Evolutionary conservation across 2,329 filamentous ascomycete genomes (phyloP), one percentile per base, ranked within the genome.

Genomic region (Colletotrichum sp.): DNA sequence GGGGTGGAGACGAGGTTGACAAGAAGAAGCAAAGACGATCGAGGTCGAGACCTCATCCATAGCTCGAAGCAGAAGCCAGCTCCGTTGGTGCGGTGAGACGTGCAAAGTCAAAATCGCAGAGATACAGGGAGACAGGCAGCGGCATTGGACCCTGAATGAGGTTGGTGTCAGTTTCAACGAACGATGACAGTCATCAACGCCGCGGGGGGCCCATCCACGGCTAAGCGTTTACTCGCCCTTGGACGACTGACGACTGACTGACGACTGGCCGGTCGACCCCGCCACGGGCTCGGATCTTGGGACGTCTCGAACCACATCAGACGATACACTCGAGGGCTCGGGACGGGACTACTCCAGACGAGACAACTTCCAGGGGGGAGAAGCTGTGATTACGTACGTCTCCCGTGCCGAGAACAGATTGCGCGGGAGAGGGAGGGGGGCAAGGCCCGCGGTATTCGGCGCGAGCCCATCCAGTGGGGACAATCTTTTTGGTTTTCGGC

Each of bases 281-380:
- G 60, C 21, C 68, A 30, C 62, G 62, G 72, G 69, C 64, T 65
- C 59, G 39, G 36, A 44, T 36, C 63, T 44, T 65, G 39, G 62
- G 39, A 72, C 73, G 69, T 72, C 69, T 71, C 73, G 73, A 26
- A 75, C 57, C n/a, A 64, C 63, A 63, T 72, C 69, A 68, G 73
- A 72, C 73, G 73, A 72, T 72, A 68, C 73, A 63, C 55, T 69
- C 32, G n/a, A 66, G 34, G 32, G 55, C 30, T 67, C 55, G 69
- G 72, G 69, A 64, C 63, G 63, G 55, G 24, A n/a, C 55, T 18
- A 63, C 32, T 36, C 63, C 63, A 64, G 44, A 72, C 73, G 57
- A 57, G 26, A 59, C 52, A n/a, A n/a, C 52, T 34, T 28, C 34
- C 28, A 32, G 18, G 60, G 18, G 28, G 16, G 28, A 36, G 28